A percentile compares a stretch with the other conserved stretches of the same genome.
Evolutionary conservation across 2,329 filamentous ascomycete genomes (phyloP).

Genomic region (Aspergillus pseudoviridinutans): DNA sequence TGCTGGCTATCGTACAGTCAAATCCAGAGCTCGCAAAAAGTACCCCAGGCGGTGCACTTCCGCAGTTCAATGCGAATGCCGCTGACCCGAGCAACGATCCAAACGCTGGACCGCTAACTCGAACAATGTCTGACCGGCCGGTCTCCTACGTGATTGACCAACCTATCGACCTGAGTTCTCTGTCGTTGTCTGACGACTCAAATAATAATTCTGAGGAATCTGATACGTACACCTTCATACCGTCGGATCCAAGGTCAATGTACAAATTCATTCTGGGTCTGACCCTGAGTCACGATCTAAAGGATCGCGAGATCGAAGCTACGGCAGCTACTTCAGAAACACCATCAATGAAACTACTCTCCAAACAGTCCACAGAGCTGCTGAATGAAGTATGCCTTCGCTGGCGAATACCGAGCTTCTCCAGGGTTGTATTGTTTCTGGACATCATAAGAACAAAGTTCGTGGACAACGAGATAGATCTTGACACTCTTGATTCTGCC

Average conservation of each 20-base stretch:
- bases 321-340: slow-evolving; percentile 46
- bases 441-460: slow-evolving; percentile 85
- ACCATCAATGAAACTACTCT: slow-evolving; percentile 55
- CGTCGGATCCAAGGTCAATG: slow-evolving; percentile 73
- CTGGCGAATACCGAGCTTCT: slow-evolving; percentile 84
- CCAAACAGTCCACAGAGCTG: slow-evolving; percentile 75
- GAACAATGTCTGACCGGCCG: slow-evolving; percentile 43
- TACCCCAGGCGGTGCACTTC: slow-evolving; percentile 58
- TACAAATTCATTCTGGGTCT: slow-evolving; percentile 80
- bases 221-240: slow-evolving; percentile 81
- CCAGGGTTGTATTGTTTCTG: slow-evolving; percentile 73
- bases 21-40: slow-evolving; percentile 81
- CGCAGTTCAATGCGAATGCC: slow-evolving; percentile 49
- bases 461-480: slow-evolving; percentile 72
- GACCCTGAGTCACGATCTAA: slow-evolving; percentile 62
- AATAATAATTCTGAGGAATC: slow-evolving; percentile 40
- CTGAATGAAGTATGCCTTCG: slow-evolving; percentile 79
- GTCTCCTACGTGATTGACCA: slow-evolving; percentile 61
- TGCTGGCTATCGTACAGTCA: slow-evolving; percentile 81
- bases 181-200: slow-evolving; percentile 56
- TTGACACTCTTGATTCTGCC: slow-evolving; percentile 76
- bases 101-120: slow-evolving; percentile 44
- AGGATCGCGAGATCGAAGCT: slow-evolving; percentile 51
- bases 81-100: slow-evolving; percentile 37
- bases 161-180: slow-evolving; percentile 55